Base-by-base conservation (phyloP, 23 red algal genomes). In the Pyropia yezoensis region DNA sequence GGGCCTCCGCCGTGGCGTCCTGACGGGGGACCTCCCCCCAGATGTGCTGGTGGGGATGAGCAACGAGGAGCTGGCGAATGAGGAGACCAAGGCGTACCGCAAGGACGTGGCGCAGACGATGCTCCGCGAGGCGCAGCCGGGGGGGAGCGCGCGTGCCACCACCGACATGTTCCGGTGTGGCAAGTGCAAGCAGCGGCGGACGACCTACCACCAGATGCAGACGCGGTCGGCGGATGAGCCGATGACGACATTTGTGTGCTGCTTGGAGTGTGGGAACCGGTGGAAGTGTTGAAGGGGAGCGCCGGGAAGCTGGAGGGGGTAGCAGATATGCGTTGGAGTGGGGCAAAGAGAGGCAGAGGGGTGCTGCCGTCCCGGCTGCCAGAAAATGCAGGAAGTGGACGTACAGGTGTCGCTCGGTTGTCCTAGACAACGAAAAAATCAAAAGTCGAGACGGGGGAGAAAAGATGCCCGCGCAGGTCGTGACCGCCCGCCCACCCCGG, bases 171-270 rank as follows among this genome's bases (percentile, higher is more conserved):
- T 98, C 60, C 76, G 83, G 54, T 98, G 94, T 66, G 82, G 94
- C 63, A 98, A 98, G 55, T 98, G 94, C 78, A 82, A 79, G 39
- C 63, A 87, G 30, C 68, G 94, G 18, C 76, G 85, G 56, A 91
- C 86, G 56, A 91, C 94, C 21, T 98, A 91, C 61, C 91, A 74
- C 67, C 94, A 98, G 74, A 91, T 98, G 86, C 94, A 98, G 63
- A 96, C 92, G 33, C 76, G 94, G 26, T 88, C 80, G 32, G 94
- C 94, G 27, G 94, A 98, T 86, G 94, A 98, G 76, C 94, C 94
- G 34, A 74, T 98, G 25, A 98, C 94, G 18, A 91, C 94, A 22
- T 91, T 98, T 88, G 94, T 98, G 50, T 78, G 79, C 27, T 98
- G 94, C 69, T 73, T 88, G 27, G 64, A 91, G 27, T 98, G 94